Base-by-base conservation (phyloP, 306 rosid species). In the Casuarina equisetifolia region DNA sequence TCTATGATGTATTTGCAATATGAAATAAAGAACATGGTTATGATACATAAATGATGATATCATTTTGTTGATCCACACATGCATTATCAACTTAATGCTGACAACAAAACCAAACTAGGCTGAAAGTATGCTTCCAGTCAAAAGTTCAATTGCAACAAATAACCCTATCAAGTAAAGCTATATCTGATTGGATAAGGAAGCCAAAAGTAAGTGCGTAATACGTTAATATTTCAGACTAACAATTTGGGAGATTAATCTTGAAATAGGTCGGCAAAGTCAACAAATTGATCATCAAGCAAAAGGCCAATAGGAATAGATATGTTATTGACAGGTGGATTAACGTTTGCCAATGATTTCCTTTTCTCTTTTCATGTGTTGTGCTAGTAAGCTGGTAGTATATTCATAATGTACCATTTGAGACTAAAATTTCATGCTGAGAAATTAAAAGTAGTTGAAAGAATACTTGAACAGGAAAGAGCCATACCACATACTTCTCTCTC, bases 401-500 rank as follows among this genome's bases (percentile, higher is more conserved):
- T 25, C 63, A 57, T 57, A 19, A 54, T 64, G 16, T 39, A 10
- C 58, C 9, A 35, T 13, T 69, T 25, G 76, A 80, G 58, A 57
- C 59, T 73, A 76, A 53, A 55, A 48, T 6, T 36, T 42, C 72
- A 76, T 62, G 70, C 61, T 72, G 78, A 74, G 68, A 57, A 66
- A 44, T 75, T 11, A 45, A 75, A 74, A 57, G 46, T 7, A 19
- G 36, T 38, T 62, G 19, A 73, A 42, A 76, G 25, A 49, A 79
- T 62, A 78, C 84, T 80, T 67, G 50, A 76, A 82, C 36, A 80
- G 83, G 42, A 48, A 84, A 88, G 84, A 78, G 73, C 74, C 98
- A 82, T 88, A 92, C 97, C 97, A 95, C 92, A 80, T 92, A 95
- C 88, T 95, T 91, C 97, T 95, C 98, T 77, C 91, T 88, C 79